Base-by-base conservation (phyloP, 805 yeast species). In the Sugiyamaella chiloensis region DNA sequence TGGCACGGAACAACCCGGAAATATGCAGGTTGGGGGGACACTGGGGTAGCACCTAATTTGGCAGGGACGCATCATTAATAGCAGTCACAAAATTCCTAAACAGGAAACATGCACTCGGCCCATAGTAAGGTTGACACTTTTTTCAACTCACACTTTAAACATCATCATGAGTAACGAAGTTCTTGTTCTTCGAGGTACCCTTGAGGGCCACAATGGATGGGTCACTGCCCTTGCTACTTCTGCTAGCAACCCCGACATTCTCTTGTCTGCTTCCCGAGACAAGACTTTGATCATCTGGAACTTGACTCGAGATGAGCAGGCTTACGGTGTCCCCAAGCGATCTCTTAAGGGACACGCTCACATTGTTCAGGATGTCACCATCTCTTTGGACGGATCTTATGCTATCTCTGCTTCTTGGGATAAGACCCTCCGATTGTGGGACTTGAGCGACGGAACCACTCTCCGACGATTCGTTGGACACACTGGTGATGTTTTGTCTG, bases 381-480 rank as follows among this genome's bases (percentile, higher is more conserved):
- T 93, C 77, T 87, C 98, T 60, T 89, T 95, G 70, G 99, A 93
- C 72, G 98, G 98, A 74, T 82, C 84, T 69, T 91, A 82, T 80
- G 98, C 97, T 69, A 79, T 93, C 73, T 93, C 99, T 59, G 96
- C 95, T 68, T 93, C 99, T 66, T 93, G 99, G 99, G 99, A 93
- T 76, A 88, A 86, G 81, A 90, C 99, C 70, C 80, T 95, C 73
- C 91, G 98, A 82, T 84, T 93, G 70, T 93, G 99, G 99, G 89
- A 88, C 74, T 80, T 93, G 67, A 83, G 83, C 72, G 80, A 90
- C 65, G 99, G 98, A 80, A 87, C 82, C 75, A 83, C 89, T 69
- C 79, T 89, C 73, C 81, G 81, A 72, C 90, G 96, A 79, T 93
- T 91, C 71, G 96, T 85, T 63, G 99, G 99, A 69, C 99, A 93